phyloP scores from a whole-genome alignment of 805 yeast genomes.

The Candida railenensis region DNA sequence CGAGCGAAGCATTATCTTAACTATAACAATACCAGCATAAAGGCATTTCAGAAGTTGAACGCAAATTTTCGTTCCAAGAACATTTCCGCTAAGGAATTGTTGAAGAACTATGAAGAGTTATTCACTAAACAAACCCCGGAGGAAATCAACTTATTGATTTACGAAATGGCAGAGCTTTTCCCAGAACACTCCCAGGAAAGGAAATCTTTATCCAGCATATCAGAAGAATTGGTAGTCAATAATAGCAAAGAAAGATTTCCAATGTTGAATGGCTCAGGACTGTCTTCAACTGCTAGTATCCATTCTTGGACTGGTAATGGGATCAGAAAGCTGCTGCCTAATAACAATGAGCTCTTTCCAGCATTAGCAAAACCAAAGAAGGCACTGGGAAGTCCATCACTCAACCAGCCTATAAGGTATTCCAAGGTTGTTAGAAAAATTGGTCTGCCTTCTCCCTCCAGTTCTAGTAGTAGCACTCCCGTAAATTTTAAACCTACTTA shows the following conservation, averaged over 20 bases:
- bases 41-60: constrained; percentile 50
- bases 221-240: constrained; percentile 31
- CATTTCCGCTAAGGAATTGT: constrained; percentile 48
- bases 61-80: constrained; percentile 44
- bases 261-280: constrained; percentile 31
- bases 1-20: constrained; percentile 79
- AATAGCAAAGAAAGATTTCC: constrained; percentile 46
- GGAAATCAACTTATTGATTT: constrained; percentile 57
- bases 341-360: constrained; percentile 29
- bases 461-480: constrained; percentile 14
- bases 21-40: constrained; percentile 47
- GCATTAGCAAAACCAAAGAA: constrained; percentile 28
- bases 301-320: constrained; percentile 23
- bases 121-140: constrained; percentile 42
- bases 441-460: constrained; percentile 6
- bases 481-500: constrained; percentile 30
- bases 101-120: constrained; percentile 43
- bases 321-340: constrained; percentile 5
- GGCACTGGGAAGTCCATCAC: constrained; percentile 10
- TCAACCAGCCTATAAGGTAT: constrained; percentile 31
- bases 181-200: constrained; percentile 36
- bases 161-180: constrained; percentile 60
- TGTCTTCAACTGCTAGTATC: constrained; percentile 10
- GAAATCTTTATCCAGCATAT: constrained; percentile 16
- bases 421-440: constrained; percentile 28